Conservation (phyloP, 2,329 filamentous ascomycete genomes). For the Thermoascus crustaceus region DNA sequence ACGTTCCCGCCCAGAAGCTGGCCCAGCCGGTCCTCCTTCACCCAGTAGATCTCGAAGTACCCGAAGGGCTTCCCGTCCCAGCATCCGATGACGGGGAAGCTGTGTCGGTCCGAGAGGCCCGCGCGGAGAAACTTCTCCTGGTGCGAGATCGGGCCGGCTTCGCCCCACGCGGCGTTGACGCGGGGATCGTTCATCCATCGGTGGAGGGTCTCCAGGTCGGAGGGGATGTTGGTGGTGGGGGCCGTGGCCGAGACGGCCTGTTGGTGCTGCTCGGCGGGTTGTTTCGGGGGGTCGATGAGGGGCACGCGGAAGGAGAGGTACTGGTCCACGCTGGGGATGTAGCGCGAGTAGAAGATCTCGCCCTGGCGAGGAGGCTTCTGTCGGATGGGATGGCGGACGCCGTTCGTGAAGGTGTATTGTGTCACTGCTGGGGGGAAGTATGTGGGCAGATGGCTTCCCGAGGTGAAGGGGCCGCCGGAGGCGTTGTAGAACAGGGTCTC, state of each 20-base stretch:
- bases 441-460: constrained; percentile 76
- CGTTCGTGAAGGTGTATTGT: constrained; percentile 71
- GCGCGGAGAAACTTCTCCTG: constrained; percentile 61
- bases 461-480: constrained; percentile 62
- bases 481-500: constrained; percentile 30
- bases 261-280: constrained; percentile 19
- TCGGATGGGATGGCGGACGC: constrained; percentile 74
- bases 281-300: constrained; percentile 49
- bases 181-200: constrained; percentile 84
- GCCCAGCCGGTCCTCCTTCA: constrained; percentile 79
- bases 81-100: constrained; percentile 82
- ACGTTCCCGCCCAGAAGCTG: constrained; percentile 56
- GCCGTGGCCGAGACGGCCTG: constrained; percentile 26
- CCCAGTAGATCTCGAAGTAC: constrained; percentile 98
- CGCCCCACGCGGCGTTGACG: constrained; percentile 78
- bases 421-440: constrained; percentile 80
- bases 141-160: constrained; percentile 45
- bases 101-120: constrained; percentile 60
- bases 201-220: constrained; percentile 63
- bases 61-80: constrained; percentile 96
- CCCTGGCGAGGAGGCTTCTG: constrained; percentile 85
- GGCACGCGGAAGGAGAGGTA: constrained; percentile 86
- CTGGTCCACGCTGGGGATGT: constrained; percentile 69
- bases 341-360: constrained; percentile 84
- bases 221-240: constrained; percentile 32